These are phyloP conservation scores for Tylopilus cervinicoccineus DNA, from an alignment of 768 basidiomycete genomes.

Conservation along the genomic window DNA sequence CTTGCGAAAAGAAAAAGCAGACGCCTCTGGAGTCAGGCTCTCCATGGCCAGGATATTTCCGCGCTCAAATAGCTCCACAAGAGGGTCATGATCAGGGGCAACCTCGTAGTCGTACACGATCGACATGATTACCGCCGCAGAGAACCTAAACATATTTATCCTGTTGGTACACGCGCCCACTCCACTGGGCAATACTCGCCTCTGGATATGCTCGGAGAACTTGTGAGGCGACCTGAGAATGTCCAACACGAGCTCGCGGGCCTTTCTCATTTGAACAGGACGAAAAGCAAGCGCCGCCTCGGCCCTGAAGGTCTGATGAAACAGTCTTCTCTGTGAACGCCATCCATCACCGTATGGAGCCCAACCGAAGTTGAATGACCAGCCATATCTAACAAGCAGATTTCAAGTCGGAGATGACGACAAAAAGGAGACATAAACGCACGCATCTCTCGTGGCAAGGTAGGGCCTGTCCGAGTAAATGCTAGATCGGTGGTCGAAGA, in stretches of 20 bases:
- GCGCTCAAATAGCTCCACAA: slow-evolving; percentile 37
- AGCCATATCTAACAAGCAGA: slow-evolving; percentile 15
- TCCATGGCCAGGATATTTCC: too few species aligned
- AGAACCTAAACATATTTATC: slow-evolving; percentile 17
- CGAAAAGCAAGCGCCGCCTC: slow-evolving; percentile 9
- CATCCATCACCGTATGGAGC: slow-evolving; percentile 20
- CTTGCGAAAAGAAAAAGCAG: slow-evolving; percentile 23
- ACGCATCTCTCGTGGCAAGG: slow-evolving; percentile 15
- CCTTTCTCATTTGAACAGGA: slow-evolving; percentile 18
- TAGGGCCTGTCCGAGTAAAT: slow-evolving; percentile 27
- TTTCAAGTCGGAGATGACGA: background rate
- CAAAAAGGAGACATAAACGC: background rate
- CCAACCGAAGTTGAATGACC: slow-evolving; percentile 16
- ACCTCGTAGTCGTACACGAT: slow-evolving; percentile 42
- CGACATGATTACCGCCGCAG: slow-evolving; percentile 36
- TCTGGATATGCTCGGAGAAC: slow-evolving; percentile 4
- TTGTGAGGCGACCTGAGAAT: slow-evolving; percentile 8
- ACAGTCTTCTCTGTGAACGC: slow-evolving; percentile 21
- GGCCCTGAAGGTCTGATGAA: slow-evolving; percentile 21
- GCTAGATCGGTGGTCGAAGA: slow-evolving; percentile 24
- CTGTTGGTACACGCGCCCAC: background rate
- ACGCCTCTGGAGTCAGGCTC: too few species aligned
- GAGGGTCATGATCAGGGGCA: slow-evolving; percentile 32
- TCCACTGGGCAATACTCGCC: background rate
- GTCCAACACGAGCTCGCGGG: slow-evolving; percentile 13